phyloP scores from a whole-genome alignment of 176 grass and related monocot species.

The Cenchrus americanus region DNA sequence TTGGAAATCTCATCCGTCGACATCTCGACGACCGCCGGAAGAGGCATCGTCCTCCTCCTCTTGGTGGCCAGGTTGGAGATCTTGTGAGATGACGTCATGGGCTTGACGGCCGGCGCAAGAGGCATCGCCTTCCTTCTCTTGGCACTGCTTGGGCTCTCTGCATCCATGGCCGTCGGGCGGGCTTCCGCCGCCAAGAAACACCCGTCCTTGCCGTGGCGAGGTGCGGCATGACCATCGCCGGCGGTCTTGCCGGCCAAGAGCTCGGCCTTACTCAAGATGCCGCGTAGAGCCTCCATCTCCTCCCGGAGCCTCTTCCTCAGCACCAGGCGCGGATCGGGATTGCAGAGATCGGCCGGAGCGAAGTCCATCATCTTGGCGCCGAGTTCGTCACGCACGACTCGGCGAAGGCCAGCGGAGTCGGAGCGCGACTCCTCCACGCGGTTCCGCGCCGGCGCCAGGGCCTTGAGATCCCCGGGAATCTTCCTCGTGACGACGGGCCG shows the following conservation, averaged over 20 bases:
- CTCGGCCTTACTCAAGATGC: slow-evolving; percentile 5
- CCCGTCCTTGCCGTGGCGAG: not conserved
- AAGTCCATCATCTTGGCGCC: not conserved
- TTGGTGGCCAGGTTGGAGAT: not conserved
- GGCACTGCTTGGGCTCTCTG: not conserved
- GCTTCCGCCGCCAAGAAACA: not conserved
- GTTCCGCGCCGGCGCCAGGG: too few species aligned
- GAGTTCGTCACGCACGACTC: too few species aligned
- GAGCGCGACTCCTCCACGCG: too few species aligned
- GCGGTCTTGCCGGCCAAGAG: not conserved
- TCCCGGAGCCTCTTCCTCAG: slow-evolving; percentile 1
- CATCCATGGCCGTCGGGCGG: too few species aligned
- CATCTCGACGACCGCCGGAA: not conserved
- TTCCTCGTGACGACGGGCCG: too few species aligned
- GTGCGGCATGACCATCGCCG: not conserved
- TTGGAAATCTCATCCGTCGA: not conserved
- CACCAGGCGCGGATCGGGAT: not conserved
- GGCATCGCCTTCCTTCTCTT: not conserved
- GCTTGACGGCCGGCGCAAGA: not conserved
- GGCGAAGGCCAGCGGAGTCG: too few species aligned
- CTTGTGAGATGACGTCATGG: not conserved
- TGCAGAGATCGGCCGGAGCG: not conserved
- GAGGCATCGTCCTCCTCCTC: too few species aligned
- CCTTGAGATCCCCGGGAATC: too few species aligned
- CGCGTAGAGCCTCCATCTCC: slow-evolving; percentile 12